phyloP scores from a whole-genome alignment of 73 alveolate species.

The Paramecium primaurelia region DNA sequence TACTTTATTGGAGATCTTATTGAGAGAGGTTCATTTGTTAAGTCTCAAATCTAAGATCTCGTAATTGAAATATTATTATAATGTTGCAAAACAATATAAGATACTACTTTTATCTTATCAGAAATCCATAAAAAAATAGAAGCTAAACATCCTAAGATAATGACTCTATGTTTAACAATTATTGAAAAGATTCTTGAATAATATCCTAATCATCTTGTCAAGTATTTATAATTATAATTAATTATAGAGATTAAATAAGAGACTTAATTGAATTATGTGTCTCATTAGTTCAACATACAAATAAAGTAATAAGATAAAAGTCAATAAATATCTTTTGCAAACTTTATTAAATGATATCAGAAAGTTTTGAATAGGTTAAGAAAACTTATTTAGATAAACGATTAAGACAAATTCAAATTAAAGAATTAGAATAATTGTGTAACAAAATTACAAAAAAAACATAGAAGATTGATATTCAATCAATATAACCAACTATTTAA shows the following conservation, averaged over 20 bases:
- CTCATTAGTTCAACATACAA: neutral
- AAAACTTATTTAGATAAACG: neutral
- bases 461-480: neutral
- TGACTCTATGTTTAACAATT: neutral
- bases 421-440: conserved; percentile 5
- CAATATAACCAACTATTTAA: neutral
- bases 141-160: neutral
- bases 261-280: neutral
- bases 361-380: neutral
- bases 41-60: neutral
- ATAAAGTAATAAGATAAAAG: conserved; percentile 9
- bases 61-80: neutral
- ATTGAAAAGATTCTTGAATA: neutral
- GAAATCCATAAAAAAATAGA: conserved; percentile 27
- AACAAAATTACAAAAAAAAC: neutral
- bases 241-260: neutral
- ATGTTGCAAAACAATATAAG: neutral
- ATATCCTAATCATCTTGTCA: neutral
- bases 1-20: conserved; percentile 42
- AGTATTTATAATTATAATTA: neutral
- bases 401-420: conserved; percentile 12
- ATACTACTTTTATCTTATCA: neutral
- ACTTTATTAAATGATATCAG: neutral
- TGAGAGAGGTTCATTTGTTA: conserved; percentile 14
- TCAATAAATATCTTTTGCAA: neutral